Evolutionary conservation across 1,284 basidiomycete species (phyloP).

Genomic region (Thecaphora thlaspeos): DNA sequence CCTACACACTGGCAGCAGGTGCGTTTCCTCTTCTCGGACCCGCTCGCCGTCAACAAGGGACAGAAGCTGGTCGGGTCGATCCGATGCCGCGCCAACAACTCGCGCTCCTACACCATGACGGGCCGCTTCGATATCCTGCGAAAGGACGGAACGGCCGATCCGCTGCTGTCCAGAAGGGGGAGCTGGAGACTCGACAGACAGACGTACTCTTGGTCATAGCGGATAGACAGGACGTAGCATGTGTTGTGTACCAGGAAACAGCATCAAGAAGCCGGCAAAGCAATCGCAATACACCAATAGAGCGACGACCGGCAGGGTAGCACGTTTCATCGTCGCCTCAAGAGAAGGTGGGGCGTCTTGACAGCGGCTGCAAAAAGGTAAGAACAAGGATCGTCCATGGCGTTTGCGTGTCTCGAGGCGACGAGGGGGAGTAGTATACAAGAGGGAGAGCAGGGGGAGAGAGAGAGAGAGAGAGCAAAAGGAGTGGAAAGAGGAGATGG

Average conservation of each 20-base stretch:
- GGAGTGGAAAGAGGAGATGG: too few species aligned
- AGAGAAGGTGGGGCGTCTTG: too few species aligned
- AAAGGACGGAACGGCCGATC: slow-evolving; percentile 13
- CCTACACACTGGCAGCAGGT: slow-evolving; percentile 56
- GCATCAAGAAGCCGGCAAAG: too few species aligned
- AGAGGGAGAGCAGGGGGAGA: too few species aligned
- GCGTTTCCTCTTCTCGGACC: slow-evolving; percentile 47
- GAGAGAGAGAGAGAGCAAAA: too few species aligned
- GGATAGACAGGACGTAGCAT: not conserved
- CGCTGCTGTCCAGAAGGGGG: slow-evolving; percentile 15
- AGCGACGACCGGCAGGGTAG: too few species aligned
- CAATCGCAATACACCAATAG: too few species aligned
- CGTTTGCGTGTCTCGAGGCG: too few species aligned
- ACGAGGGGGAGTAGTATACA: too few species aligned
- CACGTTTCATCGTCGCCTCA: too few species aligned
- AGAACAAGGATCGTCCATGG: too few species aligned
- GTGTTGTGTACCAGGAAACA: not conserved
- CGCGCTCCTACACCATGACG: slow-evolving; percentile 45
- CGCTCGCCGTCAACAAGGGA: slow-evolving; percentile 49
- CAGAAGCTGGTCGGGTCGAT: slow-evolving; percentile 47
- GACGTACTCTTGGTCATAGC: slow-evolving; percentile 49
- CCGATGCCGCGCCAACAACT: slow-evolving; percentile 47
- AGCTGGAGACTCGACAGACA: slow-evolving; percentile 51
- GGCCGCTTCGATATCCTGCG: slow-evolving; percentile 22
- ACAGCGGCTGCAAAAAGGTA: too few species aligned